Evolutionary conservation across 179 eudicot genomes (phyloP).

Genomic region (Spergularia azorica): DNA sequence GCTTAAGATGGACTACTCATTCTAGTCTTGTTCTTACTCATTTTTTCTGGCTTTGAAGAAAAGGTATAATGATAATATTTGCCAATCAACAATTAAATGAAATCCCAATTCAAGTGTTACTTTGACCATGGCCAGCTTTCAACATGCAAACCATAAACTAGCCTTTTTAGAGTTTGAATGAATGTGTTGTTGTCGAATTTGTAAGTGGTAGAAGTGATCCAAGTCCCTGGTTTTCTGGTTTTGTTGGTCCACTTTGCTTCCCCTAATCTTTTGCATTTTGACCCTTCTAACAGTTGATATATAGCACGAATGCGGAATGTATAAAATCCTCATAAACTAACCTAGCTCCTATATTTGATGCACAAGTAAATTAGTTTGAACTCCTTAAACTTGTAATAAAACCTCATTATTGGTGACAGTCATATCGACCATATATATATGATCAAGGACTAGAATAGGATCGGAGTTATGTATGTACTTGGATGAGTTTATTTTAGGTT

Average conservation of each 20-base stretch:
- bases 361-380: too few species aligned
- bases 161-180: slow-evolving; percentile 19
- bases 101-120: background rate
- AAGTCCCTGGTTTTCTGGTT: slow-evolving; percentile 31
- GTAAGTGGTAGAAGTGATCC: slow-evolving; percentile 10
- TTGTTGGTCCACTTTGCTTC: slow-evolving; percentile 27
- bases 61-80: background rate
- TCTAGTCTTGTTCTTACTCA: slow-evolving; percentile 16
- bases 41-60: background rate
- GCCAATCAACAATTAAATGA: slow-evolving; percentile 19
- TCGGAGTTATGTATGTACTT: too few species aligned
- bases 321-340: too few species aligned
- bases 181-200: slow-evolving; percentile 26
- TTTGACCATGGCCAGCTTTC: slow-evolving; percentile 22
- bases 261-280: slow-evolving; percentile 13
- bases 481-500: too few species aligned
- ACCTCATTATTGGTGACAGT: too few species aligned
- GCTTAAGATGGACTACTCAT: background rate
- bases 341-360: too few species aligned
- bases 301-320: background rate
- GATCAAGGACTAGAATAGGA: too few species aligned
- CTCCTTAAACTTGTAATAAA: too few species aligned
- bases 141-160: slow-evolving; percentile 39
- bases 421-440: too few species aligned
- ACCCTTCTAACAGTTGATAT: background rate